Percentiles rank a stretch among this genome's conserved stretches.
phyloP scores from a whole-genome alignment of 129 eudicot genomes.

The Helianthus annuus region DNA sequence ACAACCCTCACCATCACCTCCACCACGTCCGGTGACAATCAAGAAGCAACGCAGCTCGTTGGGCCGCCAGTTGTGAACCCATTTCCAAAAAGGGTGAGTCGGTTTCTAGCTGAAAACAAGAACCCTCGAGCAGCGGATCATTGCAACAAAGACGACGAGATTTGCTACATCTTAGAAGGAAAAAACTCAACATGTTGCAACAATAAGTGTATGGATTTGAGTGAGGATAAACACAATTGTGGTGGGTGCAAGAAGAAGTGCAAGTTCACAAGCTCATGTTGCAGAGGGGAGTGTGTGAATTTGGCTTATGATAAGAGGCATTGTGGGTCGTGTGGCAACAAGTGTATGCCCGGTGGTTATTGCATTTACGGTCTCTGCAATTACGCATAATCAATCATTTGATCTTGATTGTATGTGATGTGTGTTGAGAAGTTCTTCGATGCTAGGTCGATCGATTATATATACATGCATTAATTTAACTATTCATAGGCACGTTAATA shows the following conservation, averaged over 20 bases:
- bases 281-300: slow-evolving; percentile 62
- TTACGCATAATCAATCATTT: slow-evolving; percentile 46
- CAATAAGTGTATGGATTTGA: slow-evolving; percentile 61
- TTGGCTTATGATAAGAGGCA: slow-evolving; percentile 64
- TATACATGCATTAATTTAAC: slow-evolving; percentile 20
- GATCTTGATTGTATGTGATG: neutral
- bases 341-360: slow-evolving; percentile 50
- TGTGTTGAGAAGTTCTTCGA: slow-evolving; percentile 31
- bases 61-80: neutral
- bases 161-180: slow-evolving; percentile 47
- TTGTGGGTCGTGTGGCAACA: slow-evolving; percentile 61
- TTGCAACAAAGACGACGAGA: slow-evolving; percentile 60
- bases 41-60: neutral
- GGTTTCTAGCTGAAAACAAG: slow-evolving; percentile 51
- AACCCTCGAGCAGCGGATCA: slow-evolving; percentile 65
- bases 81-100: slow-evolving; percentile 42
- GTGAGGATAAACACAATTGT: slow-evolving; percentile 46
- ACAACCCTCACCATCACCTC: slow-evolving; percentile 39
- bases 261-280: slow-evolving; percentile 44
- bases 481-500: slow-evolving; percentile 19
- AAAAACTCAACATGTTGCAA: slow-evolving; percentile 58
- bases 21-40: neutral
- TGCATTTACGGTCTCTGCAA: slow-evolving; percentile 70
- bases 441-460: slow-evolving; percentile 24
- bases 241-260: slow-evolving; percentile 72